Base-by-base conservation (phyloP, 2,329 filamentous ascomycete species). In the Fusarium sp. region DNA sequence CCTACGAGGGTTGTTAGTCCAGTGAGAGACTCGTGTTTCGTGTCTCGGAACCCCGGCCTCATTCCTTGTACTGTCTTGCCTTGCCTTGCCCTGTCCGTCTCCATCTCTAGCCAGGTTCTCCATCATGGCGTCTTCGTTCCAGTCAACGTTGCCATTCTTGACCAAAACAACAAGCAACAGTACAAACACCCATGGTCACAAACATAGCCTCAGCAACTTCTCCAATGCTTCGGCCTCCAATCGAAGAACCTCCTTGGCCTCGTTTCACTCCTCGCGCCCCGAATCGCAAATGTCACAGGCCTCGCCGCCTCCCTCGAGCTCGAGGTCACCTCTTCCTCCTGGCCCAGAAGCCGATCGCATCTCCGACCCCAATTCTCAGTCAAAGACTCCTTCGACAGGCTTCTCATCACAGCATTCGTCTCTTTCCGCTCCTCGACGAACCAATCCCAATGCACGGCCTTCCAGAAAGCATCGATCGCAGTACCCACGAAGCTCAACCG, bases 401-500 rank as follows among this genome's bases (percentile, higher is more conserved):
- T 86, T 87, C 31, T 89, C 87, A 27, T 86, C 86, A 63, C 82
- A 91, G 74, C 82, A 91, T 79, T 84, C 90, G 71, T 85, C 87
- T 39, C 76, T 91, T 62, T 84, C 86, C 64, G 80, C 79, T 63
- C 78, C 84, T 58, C 79, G 83, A 69, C 78, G 84, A 77, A 72
- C 83, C 76, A 80, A 88, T 76, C 79, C 84, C 61, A 79, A 84
- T 66, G 80, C 82, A 35, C 82, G 83, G 54, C 83, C 84, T 7
- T 78, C 81, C 18, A 84, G 85, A 71, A 88, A 85, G 75, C 79
- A 90, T 75, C 90, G 88, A 57, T 91, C 91, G 20, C 91, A 94
- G 74, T 94, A 94, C 74, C 91, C 91, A 17, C 84, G 88, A n/a
- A 85, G 90, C 57, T 87, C 88, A 13, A 82, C 84, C 8, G 91